Evolutionary conservation across 2,329 filamentous ascomycete genomes (phyloP).

Genomic region (Exophiala spinifera): DNA sequence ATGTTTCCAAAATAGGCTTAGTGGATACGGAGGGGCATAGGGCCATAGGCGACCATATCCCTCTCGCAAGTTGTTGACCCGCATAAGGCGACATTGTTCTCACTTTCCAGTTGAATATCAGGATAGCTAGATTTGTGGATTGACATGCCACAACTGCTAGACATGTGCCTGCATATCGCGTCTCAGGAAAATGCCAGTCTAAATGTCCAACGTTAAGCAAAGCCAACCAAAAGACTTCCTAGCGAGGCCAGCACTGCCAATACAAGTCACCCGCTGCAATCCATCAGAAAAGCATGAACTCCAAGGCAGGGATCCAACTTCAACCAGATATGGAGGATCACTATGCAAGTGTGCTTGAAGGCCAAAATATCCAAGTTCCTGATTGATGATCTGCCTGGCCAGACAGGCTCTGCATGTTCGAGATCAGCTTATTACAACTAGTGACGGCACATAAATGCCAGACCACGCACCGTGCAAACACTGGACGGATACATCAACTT

Average conservation of each 20-base stretch:
- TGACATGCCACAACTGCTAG: constrained; percentile 32
- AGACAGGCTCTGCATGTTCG: neutral
- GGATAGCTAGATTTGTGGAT: constrained; percentile 32
- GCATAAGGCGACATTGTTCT: constrained; percentile 35
- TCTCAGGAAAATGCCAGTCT: constrained; percentile 9
- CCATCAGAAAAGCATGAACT: constrained; percentile 32
- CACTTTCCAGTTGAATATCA: constrained; percentile 34
- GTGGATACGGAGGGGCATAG: too few relatives aligned
- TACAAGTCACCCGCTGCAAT: constrained; percentile 27
- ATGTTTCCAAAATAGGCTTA: too few relatives aligned
- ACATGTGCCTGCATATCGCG: constrained; percentile 34
- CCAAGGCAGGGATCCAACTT: constrained; percentile 25
- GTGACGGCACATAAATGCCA: constrained; percentile 20
- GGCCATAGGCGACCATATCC: too few relatives aligned
- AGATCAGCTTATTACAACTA: constrained; percentile 20
- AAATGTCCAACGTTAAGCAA: neutral
- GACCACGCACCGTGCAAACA: neutral
- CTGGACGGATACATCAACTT: constrained; percentile 44
- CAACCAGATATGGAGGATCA: constrained; percentile 32
- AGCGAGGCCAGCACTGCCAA: constrained; percentile 26
- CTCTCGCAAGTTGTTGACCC: too few relatives aligned
- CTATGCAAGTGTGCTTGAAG: constrained; percentile 29
- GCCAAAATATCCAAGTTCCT: constrained; percentile 33
- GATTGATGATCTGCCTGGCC: neutral
- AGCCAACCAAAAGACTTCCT: neutral